These are phyloP conservation scores for Scheffersomyces amazonensis DNA, from an alignment of 805 yeast genomes.

Conservation along the genomic window DNA sequence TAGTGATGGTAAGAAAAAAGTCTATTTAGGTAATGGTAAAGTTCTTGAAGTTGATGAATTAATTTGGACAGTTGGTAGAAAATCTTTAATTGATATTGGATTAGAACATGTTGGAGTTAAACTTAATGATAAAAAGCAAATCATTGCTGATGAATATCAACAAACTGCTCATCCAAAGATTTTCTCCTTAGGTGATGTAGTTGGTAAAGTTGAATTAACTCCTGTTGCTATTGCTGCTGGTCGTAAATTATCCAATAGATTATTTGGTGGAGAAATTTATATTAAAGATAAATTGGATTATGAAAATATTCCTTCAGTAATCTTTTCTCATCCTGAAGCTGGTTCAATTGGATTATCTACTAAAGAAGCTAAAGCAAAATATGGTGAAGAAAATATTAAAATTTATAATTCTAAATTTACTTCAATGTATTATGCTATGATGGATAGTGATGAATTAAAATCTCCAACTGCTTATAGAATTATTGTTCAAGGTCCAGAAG, in stretches of 20 bases:
- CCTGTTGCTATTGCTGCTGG: conserved; percentile 99
- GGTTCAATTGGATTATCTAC: conserved; percentile 90
- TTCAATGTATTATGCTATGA: conserved; percentile 91
- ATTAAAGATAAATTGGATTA: conserved; percentile 80
- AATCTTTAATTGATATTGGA: conserved; percentile 69
- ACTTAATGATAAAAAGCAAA: conserved; percentile 55
- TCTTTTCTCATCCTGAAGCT: conserved; percentile 98
- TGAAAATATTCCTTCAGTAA: conserved; percentile 85
- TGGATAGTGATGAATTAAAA: conserved; percentile 59
- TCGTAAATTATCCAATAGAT: conserved; percentile 84
- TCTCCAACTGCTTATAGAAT: conserved; percentile 86
- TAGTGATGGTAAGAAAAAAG: conserved; percentile 33
- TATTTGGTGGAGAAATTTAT: conserved; percentile 78
- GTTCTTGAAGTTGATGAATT: conserved; percentile 65
- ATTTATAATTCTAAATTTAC: conserved; percentile 80
- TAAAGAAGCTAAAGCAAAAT: conserved; percentile 70
- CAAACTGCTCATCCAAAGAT: conserved; percentile 68
- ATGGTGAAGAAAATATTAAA: conserved; percentile 78
- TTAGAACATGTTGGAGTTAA: conserved; percentile 74
- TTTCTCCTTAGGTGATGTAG: conserved; percentile 90
- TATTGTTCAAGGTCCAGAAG: conserved; percentile 73
- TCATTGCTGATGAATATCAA: conserved; percentile 86
- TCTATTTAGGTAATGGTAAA: conserved; percentile 35
- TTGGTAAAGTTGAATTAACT: conserved; percentile 89
- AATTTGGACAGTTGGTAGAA: conserved; percentile 95